Evolutionary conservation across 164 flowering plant species (phyloP), one percentile per base, ranked within the genome.

Genomic region (Paratinospora sagittata): DNA sequence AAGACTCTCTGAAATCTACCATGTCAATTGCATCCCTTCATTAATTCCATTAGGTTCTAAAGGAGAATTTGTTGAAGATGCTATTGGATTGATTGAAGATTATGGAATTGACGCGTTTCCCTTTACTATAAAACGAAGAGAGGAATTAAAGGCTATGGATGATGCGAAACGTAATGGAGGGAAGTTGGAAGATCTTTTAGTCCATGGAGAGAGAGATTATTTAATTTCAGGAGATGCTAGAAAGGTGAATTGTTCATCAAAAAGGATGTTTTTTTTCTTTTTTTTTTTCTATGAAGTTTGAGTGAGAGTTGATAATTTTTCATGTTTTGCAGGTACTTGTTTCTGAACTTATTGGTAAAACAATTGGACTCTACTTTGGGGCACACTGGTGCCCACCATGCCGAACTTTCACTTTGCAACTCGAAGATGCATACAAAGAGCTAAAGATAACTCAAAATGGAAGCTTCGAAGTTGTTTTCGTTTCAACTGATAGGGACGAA

Each of bases 301-400:
- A 10, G 6, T 13, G 3, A 2, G 30, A 27, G 3, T 57, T 5
- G 17, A 65, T n/a, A 14, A 3, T 45, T 64, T 13, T 63, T 43
- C 30, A 12, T 55, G 63, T 63, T 71, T 33, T 75, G 79, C 84
- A 88, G 91, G 63, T 78, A 58, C 68, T 62, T 26, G 76, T 86
- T 61, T 76, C 85, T 3, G 75, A 81, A 27, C 85, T 88, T 23
- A 69, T 71, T 39, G 88, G 88, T 6, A 88, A 83, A 72, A 83
- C 91, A 21, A 71, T 85, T 66, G 91, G 91, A 41, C 84, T 88
- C 27, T 88, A 82, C 74, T 88, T 88, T 60, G 89, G 84, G 8
- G 91, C 88, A 69, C 69, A 79, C 14, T 87, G 89, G 91, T 82
- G 85, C 49, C 89, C 89, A 63, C 91, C 91, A 27, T 78, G 84